A percentile compares a stretch with the other conserved stretches of the same genome.
These are phyloP conservation scores for Aphanomyces stellatus DNA, from an alignment of 352 stramenopile species.

Conservation along the genomic window DNA sequence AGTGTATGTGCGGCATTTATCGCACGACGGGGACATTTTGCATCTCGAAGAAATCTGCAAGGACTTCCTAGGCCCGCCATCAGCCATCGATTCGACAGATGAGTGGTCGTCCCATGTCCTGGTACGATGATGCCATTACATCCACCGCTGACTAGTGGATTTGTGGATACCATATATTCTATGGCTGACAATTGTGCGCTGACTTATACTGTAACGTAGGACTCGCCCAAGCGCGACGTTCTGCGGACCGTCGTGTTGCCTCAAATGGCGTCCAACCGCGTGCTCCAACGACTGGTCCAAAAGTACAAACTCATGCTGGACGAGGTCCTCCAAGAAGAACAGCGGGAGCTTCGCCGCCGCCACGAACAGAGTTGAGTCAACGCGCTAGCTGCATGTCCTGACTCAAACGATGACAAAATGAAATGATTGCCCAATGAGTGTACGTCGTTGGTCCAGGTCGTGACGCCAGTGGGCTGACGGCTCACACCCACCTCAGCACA, in stretches of 20 bases:
- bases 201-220: constrained; percentile 38
- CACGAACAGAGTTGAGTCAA: no score
- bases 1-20: constrained; percentile 74
- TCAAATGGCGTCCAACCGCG: constrained; percentile 68
- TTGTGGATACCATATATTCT: not conserved
- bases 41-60: constrained; percentile 67
- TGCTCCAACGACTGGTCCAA: constrained; percentile 69
- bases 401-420: no score
- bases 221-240: constrained; percentile 58
- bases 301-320: constrained; percentile 80
- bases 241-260: constrained; percentile 62
- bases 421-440: no score
- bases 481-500: not conserved
- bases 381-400: no score
- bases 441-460: no score
- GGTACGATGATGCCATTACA: constrained; percentile 12
- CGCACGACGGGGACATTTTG: constrained; percentile 63
- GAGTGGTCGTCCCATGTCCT: constrained; percentile 9
- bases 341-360: no score
- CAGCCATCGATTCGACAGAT: constrained; percentile 31
- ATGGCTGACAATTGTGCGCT: not conserved
- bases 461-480: no score
- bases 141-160: constrained; percentile 13
- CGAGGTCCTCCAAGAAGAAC: no score
- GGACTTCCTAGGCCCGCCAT: constrained; percentile 70